These are phyloP conservation scores for Ormosia emarginata DNA, from an alignment of 306 rosid genomes.

Conservation along the genomic window DNA sequence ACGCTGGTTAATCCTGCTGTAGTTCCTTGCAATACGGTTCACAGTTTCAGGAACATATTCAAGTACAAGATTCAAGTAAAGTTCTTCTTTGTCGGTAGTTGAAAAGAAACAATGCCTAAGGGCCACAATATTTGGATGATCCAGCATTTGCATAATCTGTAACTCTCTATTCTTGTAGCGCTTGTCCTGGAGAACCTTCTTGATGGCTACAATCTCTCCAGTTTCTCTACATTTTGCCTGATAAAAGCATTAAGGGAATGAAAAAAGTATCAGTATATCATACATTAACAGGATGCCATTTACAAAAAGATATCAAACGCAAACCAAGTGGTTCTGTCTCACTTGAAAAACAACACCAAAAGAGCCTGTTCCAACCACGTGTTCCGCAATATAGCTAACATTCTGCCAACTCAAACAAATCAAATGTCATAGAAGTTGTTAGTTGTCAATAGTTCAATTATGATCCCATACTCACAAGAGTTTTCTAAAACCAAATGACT, in stretches of 20 bases:
- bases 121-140: slow-evolving; percentile 93
- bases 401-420: slow-evolving; percentile 49
- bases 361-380: slow-evolving; percentile 95
- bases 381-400: slow-evolving; percentile 82
- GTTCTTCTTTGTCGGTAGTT: slow-evolving; percentile 89
- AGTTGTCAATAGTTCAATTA: slow-evolving; percentile 1
- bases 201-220: slow-evolving; percentile 96
- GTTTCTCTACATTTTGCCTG: slow-evolving; percentile 99
- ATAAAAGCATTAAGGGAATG: slow-evolving; percentile 3
- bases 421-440: slow-evolving; percentile 5
- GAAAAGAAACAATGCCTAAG: slow-evolving; percentile 91
- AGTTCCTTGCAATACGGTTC: slow-evolving; percentile 83
- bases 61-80: slow-evolving; percentile 92
- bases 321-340: slow-evolving; percentile 24
- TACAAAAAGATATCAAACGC: not conserved
- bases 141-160: slow-evolving; percentile 99
- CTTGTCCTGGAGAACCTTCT: slow-evolving; percentile 98
- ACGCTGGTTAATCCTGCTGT: slow-evolving; percentile 85
- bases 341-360: slow-evolving; percentile 97
- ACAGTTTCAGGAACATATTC: slow-evolving; percentile 96
- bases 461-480: not conserved
- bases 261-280: not conserved
- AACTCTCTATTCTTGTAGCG: slow-evolving; percentile 96
- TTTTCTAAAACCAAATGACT: not conserved
- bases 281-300: not conserved